phyloP scores from a whole-genome alignment of 2,329 filamentous ascomycete species.

The Diaporthe ampelina region DNA sequence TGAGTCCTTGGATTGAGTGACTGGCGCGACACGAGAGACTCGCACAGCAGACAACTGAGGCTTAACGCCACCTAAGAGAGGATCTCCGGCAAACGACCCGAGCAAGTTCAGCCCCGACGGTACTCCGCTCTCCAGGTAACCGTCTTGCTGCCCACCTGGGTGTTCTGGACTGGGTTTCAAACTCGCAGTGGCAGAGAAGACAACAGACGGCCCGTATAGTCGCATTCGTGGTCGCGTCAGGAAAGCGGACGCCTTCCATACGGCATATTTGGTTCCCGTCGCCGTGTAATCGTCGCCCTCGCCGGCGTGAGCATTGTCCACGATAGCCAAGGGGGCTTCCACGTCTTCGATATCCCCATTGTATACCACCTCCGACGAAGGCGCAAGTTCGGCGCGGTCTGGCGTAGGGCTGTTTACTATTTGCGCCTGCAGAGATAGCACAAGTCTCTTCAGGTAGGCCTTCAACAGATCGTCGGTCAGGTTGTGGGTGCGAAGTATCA shows the following conservation, averaged over 20 bases:
- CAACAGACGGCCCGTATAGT: constrained; percentile 74
- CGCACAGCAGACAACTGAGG: constrained; percentile 80
- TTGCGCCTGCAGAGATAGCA: constrained; percentile 76
- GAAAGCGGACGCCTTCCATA: constrained; percentile 73
- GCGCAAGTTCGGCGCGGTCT: constrained; percentile 60
- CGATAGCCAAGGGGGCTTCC: constrained; percentile 64
- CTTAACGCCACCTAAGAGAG: constrained; percentile 70
- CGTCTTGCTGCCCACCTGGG: constrained; percentile 61
- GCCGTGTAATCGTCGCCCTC: constrained; percentile 46
- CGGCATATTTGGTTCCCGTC: constrained; percentile 58
- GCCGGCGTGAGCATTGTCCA: constrained; percentile 55
- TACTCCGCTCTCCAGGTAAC: constrained; percentile 78
- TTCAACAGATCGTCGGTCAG: constrained; percentile 69
- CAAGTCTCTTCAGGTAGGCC: constrained; percentile 72
- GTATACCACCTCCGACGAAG: constrained; percentile 72
- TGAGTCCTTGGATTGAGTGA: constrained; percentile 72
- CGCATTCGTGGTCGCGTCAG: constrained; percentile 73
- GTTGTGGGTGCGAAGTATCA: constrained; percentile 76
- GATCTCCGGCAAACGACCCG: constrained; percentile 78
- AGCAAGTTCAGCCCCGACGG: constrained; percentile 83
- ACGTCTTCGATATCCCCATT: constrained; percentile 65
- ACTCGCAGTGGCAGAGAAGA: constrained; percentile 74
- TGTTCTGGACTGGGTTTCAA: constrained; percentile 66
- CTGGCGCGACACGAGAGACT: constrained; percentile 80
- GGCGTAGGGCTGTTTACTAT: constrained; percentile 69